Base-by-base conservation (phyloP, 1,139 yeast species). In the Kodamaea sp. region DNA sequence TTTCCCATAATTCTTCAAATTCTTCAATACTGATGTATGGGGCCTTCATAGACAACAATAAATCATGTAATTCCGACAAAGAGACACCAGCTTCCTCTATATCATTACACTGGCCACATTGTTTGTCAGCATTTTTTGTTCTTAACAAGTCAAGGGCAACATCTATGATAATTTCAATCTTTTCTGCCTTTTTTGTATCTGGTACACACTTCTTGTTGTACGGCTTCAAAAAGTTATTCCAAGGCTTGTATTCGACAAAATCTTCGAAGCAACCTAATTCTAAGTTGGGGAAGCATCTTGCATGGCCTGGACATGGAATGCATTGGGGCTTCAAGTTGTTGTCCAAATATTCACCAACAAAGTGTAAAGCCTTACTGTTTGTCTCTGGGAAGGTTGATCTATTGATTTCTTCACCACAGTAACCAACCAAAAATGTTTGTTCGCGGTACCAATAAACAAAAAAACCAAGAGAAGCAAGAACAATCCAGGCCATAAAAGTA, bases 1-100 rank as follows among this genome's bases (percentile, higher is more conserved):
- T 74, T 25, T 59, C 57, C 97, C 97, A 90, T 45, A 88, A 71
- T 42, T 82, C 87, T 48, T 85, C 83, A 62, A 89, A 90, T 49
- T 87, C 95, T 34, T 79, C 82, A 37, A 69, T 75, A n/a, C 79
- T 69, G 30, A 86, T 73, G 46, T 77, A 71, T 8, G 82, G 72
- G 2, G 80, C 75, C 60, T 79, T 70, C 74, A 78, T 66, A 8
- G 76, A 71, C 41, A 75, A 67, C 46, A 84, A 69, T 37, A 81
- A 69, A 40, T 78, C 78, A 54, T 81, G 81, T 32, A 84, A 62
- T 38, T 81, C 87, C 3, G 58, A 63, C 29, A 73, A 55, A 4
- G 70, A 55, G 26, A 84, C 65, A 3, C 85, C 85, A 33, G 79
- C 77, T 31, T 64, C 73, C 4, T 57, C 53, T 48, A 74, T 70